These are phyloP conservation scores for Boletus subparvulus DNA, from an alignment of 768 basidiomycete genomes.

Conservation along the genomic window DNA sequence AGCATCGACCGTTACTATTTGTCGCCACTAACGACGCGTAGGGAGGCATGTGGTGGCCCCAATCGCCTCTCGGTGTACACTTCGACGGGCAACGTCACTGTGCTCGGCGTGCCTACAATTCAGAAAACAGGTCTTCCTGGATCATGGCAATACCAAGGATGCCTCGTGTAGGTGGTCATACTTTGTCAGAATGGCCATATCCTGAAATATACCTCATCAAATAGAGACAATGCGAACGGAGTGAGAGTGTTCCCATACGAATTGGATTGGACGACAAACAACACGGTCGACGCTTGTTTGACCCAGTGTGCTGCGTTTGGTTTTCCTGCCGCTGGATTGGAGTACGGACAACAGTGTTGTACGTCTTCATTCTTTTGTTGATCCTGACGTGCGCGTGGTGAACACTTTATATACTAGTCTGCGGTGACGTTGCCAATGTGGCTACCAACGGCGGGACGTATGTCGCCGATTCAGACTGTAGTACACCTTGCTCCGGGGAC, in stretches of 20 bases:
- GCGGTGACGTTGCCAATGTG: conserved; percentile 66
- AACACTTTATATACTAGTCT: conserved; percentile 43
- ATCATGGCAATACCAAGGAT: conserved; percentile 64
- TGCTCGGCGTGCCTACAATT: conserved; percentile 56
- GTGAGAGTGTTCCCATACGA: conserved; percentile 60
- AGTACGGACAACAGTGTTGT: conserved; percentile 76
- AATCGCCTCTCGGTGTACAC: conserved; percentile 72
- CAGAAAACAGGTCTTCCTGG: conserved; percentile 61
- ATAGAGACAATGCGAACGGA: conserved; percentile 47
- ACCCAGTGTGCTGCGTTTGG: conserved; percentile 70
- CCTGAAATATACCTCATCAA: not conserved
- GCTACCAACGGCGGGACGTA: conserved; percentile 31
- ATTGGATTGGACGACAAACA: conserved; percentile 57
- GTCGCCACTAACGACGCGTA: conserved; percentile 20
- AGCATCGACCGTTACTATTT: conserved; percentile 17
- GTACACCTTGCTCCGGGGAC: conserved; percentile 65
- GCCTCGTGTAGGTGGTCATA: conserved; percentile 50
- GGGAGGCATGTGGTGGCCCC: conserved; percentile 70
- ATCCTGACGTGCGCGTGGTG: not conserved
- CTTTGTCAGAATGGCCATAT: not conserved
- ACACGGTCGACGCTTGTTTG: conserved; percentile 63
- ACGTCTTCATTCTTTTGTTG: conserved; percentile 27
- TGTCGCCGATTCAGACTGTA: conserved; percentile 40
- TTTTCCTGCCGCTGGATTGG: conserved; percentile 68
- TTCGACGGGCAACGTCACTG: conserved; percentile 47